These are phyloP conservation scores for Mortierella sp. DNA, from an alignment of 371 early-diverging fungal genomes.

Conservation along the genomic window DNA sequence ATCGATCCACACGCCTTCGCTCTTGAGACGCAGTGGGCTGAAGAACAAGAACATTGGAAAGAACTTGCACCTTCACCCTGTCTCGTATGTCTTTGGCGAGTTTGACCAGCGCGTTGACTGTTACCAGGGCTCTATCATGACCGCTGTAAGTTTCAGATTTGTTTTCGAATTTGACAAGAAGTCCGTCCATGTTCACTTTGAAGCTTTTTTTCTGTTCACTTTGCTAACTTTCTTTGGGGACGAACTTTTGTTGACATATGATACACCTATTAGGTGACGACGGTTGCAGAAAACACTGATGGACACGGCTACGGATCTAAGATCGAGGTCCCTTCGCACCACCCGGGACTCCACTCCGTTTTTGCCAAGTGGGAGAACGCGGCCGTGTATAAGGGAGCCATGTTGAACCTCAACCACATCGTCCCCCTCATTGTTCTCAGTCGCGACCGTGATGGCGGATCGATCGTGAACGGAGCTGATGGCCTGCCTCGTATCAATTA, in stretches of 20 bases:
- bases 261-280: constrained; percentile 43
- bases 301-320: constrained; percentile 77
- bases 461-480: constrained; percentile 55
- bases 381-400: constrained; percentile 65
- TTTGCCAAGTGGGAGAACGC: constrained; percentile 71
- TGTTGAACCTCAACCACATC: constrained; percentile 66
- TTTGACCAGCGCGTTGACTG: constrained; percentile 69
- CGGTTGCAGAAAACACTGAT: constrained; percentile 69
- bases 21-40: constrained; percentile 76
- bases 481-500: constrained; percentile 63
- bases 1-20: constrained; percentile 76
- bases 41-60: constrained; percentile 82
- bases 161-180: not conserved
- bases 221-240: not conserved
- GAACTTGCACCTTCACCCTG: constrained; percentile 78
- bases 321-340: constrained; percentile 76
- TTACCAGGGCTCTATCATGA: constrained; percentile 79
- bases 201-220: not conserved
- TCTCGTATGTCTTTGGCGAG: constrained; percentile 68
- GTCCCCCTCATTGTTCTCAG: constrained; percentile 68
- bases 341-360: constrained; percentile 64
- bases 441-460: constrained; percentile 77
- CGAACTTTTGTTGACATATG: not conserved
- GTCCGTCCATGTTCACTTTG: constrained; percentile 10
- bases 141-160: constrained; percentile 62